Base-by-base conservation (phyloP, 441 rosid genomes). In the Croton laevigatus region DNA sequence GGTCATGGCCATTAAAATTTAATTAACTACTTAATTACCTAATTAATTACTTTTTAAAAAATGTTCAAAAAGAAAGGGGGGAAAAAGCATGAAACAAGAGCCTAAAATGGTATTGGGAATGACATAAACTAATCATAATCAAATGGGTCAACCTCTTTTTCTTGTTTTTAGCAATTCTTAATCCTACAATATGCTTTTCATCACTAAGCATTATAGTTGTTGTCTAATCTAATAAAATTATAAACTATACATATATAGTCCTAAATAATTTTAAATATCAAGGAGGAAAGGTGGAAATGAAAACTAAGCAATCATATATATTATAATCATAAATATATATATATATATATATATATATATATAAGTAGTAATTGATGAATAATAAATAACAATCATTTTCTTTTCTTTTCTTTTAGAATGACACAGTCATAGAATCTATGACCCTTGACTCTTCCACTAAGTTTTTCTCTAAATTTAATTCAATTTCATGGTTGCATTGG, bases 381-480 rank as follows among this genome's bases (percentile, higher is more conserved):
- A 38, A 37, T 20, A 23, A 64, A n/a, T n/a, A n/a, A n/a, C 49
- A 46, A 72, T 58, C 34, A 65, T 59, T 68, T 78, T 71, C 23
- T 5, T 8, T 5, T 71, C n/a, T n/a, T 79, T 76, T 76, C 71
- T 73, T 78, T 79, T 71, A 78, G 76, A 60, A 69, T 67, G 57
- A 59, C 64, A 49, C 71, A 74, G 72, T 59, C 66, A 76, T 65
- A 75, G 79, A 81, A 85, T 83, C 75, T 70, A 82, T 58, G 83
- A 81, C 80, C 87, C 82, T 89, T 86, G 97, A 91, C 95, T 81
- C 82, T 13, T 79, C 91, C 97, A 91, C 97, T 85, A 69, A 73
- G 62, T 59, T 74, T 71, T 71, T 77, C 78, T n/a, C n/a, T n/a
- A n/a, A n/a, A n/a, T n/a, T n/a, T n/a, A n/a, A n/a, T n/a, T n/a